phyloP scores from a whole-genome alignment of 352 stramenopile genomes.

The Globisporangium spiculum region DNA sequence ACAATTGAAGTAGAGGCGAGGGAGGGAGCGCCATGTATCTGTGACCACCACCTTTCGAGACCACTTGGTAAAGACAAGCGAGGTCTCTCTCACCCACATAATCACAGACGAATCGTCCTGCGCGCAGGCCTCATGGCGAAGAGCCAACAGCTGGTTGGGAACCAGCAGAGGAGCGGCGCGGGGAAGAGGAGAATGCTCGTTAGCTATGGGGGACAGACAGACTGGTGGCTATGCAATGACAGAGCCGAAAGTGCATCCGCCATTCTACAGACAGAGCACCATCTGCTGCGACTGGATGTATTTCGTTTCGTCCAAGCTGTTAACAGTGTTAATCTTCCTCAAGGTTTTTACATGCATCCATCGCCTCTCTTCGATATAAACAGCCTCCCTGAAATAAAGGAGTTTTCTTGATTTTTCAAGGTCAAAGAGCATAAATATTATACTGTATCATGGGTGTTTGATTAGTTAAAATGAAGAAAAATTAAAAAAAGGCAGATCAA shows the following conservation, averaged over 20 bases:
- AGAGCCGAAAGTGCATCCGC: background rate
- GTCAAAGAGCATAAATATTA: background rate
- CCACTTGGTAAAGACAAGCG: background rate
- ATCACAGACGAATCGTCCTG: background rate
- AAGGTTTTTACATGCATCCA: constrained; percentile 5
- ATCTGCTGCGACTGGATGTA: constrained; percentile 9
- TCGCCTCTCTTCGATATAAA: background rate
- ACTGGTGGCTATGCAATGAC: background rate
- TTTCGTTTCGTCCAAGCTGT: background rate
- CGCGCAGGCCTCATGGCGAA: background rate
- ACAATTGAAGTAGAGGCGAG: background rate
- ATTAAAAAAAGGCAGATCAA: constrained; percentile 4
- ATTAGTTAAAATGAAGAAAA: background rate
- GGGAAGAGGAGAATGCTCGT: background rate
- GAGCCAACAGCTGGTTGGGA: background rate
- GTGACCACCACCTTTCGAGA: background rate
- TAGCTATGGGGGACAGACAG: background rate
- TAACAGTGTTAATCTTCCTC: background rate
- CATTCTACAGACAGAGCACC: background rate
- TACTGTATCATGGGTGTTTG: background rate
- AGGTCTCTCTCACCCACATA: background rate
- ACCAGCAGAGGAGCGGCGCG: background rate
- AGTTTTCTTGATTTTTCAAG: background rate
- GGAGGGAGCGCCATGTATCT: background rate
- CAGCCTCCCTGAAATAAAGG: constrained; percentile 1